These are phyloP conservation scores for Beta corolliflora DNA, from an alignment of 179 eudicot species.

Conservation along the genomic window DNA sequence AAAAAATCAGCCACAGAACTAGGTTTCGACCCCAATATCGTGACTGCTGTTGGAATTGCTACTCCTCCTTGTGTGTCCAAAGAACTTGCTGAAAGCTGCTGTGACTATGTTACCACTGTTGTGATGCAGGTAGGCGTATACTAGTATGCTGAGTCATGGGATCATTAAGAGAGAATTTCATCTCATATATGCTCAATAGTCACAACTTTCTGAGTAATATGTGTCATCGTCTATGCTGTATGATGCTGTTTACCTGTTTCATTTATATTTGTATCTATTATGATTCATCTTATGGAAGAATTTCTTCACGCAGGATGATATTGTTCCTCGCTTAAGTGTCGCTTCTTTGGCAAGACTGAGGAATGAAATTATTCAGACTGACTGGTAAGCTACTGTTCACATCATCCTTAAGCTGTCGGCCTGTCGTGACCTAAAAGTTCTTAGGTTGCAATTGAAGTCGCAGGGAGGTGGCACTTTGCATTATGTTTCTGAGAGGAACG, in stretches of 20 bases:
- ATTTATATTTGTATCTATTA: not conserved
- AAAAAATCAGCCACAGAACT: slow-evolving; percentile 63
- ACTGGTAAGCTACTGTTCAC: slow-evolving; percentile 56
- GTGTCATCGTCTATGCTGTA: not conserved
- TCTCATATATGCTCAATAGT: slow-evolving; percentile 1
- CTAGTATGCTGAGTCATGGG: not conserved
- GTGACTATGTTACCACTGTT: slow-evolving; percentile 70
- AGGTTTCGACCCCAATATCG: slow-evolving; percentile 79
- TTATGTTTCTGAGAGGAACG: not conserved
- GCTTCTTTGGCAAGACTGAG: slow-evolving; percentile 87
- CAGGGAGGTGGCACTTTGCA: not conserved
- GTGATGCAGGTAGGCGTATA: slow-evolving; percentile 73
- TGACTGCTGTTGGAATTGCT: slow-evolving; percentile 82
- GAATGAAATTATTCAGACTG: slow-evolving; percentile 91
- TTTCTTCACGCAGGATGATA: slow-evolving; percentile 74
- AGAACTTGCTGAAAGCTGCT: slow-evolving; percentile 90
- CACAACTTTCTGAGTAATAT: not conserved
- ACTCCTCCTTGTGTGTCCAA: slow-evolving; percentile 93
- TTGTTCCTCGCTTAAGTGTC: slow-evolving; percentile 83
- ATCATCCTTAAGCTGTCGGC: not conserved
- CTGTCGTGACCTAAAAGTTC: slow-evolving; percentile 1
- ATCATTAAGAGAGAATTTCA: not conserved
- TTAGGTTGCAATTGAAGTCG: not conserved
- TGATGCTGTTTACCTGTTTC: not conserved
- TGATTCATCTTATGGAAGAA: slow-evolving; percentile 9